Evolutionary conservation across 2,329 filamentous ascomycete species (phyloP).

Genomic region (Colletotrichum cereale): DNA sequence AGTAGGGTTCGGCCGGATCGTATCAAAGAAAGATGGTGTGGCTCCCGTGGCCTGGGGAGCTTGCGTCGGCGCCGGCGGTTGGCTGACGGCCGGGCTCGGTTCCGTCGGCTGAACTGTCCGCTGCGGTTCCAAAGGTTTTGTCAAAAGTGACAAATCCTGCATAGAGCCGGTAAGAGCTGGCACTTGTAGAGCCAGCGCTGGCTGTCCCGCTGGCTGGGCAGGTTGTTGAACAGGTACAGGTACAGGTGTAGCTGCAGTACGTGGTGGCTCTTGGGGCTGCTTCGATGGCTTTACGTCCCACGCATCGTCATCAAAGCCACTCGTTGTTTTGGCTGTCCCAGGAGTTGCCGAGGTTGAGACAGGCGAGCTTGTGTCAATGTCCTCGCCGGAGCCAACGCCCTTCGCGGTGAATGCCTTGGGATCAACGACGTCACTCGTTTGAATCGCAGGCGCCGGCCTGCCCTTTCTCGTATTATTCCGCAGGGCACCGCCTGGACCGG

Average conservation of each 20-base stretch:
- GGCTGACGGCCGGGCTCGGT: constrained; percentile 48
- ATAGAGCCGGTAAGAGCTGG: constrained; percentile 76
- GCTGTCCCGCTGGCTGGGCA: constrained; percentile 48
- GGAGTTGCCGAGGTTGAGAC: constrained; percentile 7
- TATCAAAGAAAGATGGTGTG: constrained; percentile 69
- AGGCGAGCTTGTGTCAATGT: constrained; percentile 41
- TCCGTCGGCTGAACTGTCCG: constrained; percentile 46
- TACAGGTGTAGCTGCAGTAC: constrained; percentile 53
- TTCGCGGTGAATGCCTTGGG: constrained; percentile 84
- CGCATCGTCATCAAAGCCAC: constrained; percentile 93
- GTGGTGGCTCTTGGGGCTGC: constrained; percentile 57
- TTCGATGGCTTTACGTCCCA: constrained; percentile 94
- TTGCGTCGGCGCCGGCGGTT: constrained; percentile 52
- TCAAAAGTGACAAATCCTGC: constrained; percentile 68
- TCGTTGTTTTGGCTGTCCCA: constrained; percentile 38
- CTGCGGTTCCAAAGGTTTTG: constrained; percentile 64
- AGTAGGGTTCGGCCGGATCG: constrained; percentile 44
- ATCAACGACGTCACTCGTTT: constrained; percentile 88
- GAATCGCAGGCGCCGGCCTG: constrained; percentile 86
- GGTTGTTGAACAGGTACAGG: constrained; percentile 42
- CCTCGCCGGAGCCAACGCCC: constrained; percentile 58
- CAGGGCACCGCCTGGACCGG: constrained; percentile 89
- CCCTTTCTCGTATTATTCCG: constrained; percentile 96
- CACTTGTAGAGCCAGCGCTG: constrained; percentile 49
- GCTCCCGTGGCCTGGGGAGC: constrained; percentile 64